Base-by-base conservation (phyloP, 1,139 yeast genomes). In the Taiozyma sp. region DNA sequence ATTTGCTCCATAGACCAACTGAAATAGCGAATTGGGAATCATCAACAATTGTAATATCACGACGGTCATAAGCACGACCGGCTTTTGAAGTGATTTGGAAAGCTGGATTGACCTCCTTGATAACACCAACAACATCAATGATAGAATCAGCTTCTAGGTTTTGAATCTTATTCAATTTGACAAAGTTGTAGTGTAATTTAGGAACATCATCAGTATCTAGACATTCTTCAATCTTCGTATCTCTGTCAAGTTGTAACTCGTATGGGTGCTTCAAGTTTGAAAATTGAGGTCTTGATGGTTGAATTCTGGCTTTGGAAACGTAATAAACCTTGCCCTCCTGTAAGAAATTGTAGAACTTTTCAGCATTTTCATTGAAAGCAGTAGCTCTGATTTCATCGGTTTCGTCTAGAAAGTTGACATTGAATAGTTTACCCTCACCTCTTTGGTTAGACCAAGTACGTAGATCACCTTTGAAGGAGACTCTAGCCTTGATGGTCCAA, bases 361-460 rank as follows among this genome's bases (percentile, higher is more conserved):
- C 96, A 8, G 95, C 97, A 58, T 81, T 79, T 45, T 90, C 95
- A 66, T 88, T 89, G 70, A 95, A 95, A 4, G 96, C 97, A 9
- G 98, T 91, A 16, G 96, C 98, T 63, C 96, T 81, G 62, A 95
- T 95, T 72, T 93, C 99, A 63, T 96, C 97, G 8, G 97, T 87
- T 66, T 95, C 96, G 66, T 95, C 99, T 57, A 92, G 73, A 58
- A 95, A 82, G 60, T 91, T 89, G 43, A 90, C 90, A 61, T 87
- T 87, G 73, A 95, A 90, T 54, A 95, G 77, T 67, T 89, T 88
- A 50, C 99, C 99, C 58, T 87, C 91, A 54, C 97, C 96, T 62
- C 84, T 79, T 52, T 83, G 84, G 63, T 91, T 91, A 49, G 88
- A 80, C 93, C 95, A 95, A 43, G 87, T 86, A 70, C 91, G 85